Conservation (phyloP, 2,329 filamentous ascomycete genomes). For the Talaromyces rugulosus region DNA sequence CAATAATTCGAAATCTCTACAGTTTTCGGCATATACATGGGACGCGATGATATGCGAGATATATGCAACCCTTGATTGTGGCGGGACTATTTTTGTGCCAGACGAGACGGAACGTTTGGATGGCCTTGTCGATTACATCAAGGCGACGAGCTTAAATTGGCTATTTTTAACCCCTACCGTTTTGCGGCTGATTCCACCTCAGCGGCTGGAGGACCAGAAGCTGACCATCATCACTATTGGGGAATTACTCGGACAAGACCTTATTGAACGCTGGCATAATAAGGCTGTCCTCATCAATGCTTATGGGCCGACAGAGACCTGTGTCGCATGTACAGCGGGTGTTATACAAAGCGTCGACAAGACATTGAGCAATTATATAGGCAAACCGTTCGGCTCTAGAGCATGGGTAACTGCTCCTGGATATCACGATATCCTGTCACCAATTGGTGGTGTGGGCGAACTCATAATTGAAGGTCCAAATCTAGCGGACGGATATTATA, state of each 20-base stretch:
- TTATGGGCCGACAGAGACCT: background rate
- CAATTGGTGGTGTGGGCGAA: constrained; percentile 38
- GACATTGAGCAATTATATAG: background rate
- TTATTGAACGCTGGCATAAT: constrained; percentile 34
- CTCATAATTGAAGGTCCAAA: constrained; percentile 39
- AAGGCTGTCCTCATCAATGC: constrained; percentile 18
- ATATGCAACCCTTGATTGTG: constrained; percentile 29
- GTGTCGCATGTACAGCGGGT: background rate
- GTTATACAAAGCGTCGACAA: background rate
- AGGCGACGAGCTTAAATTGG: constrained; percentile 39
- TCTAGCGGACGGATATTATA: constrained; percentile 42
- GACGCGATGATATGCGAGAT: constrained; percentile 39
- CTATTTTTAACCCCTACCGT: constrained; percentile 54
- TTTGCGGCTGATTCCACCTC: constrained; percentile 35
- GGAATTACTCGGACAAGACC: constrained; percentile 37
- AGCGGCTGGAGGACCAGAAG: constrained; percentile 31
- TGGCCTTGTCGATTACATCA: constrained; percentile 25
- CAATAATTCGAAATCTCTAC: constrained; percentile 31
- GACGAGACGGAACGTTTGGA: constrained; percentile 39
- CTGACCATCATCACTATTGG: constrained; percentile 29
- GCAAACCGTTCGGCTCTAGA: constrained; percentile 17
- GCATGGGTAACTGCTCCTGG: constrained; percentile 44
- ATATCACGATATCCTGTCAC: constrained; percentile 39
- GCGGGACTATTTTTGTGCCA: constrained; percentile 44
- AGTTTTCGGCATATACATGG: constrained; percentile 44